phyloP scores from a whole-genome alignment of 2,329 filamentous ascomycete species.

The Pseudophaeomoniella oleicola region DNA sequence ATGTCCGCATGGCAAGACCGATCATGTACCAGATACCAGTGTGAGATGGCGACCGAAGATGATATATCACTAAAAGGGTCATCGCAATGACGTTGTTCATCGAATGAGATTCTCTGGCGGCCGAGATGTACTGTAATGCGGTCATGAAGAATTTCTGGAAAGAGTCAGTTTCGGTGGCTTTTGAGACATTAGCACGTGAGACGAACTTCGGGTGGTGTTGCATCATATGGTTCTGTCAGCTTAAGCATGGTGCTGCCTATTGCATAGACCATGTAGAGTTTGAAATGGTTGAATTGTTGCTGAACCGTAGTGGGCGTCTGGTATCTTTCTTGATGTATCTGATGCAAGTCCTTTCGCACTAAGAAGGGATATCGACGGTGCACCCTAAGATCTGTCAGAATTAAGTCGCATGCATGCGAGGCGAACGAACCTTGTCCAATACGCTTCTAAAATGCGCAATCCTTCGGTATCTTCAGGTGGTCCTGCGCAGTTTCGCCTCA shows the following conservation, averaged over 20 bases:
- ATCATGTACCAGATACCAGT: slow-evolving; percentile 41
- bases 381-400: slow-evolving; percentile 12
- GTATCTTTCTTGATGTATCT: slow-evolving; percentile 26
- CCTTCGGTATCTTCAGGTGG: slow-evolving; percentile 33
- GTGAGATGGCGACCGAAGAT: slow-evolving; percentile 34
- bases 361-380: slow-evolving; percentile 37
- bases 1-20: slow-evolving; percentile 37
- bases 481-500: slow-evolving; percentile 27
- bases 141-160: slow-evolving; percentile 32
- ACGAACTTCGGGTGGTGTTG: slow-evolving; percentile 26
- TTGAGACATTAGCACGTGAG: neutral
- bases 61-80: slow-evolving; percentile 35
- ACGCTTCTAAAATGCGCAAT: slow-evolving; percentile 27
- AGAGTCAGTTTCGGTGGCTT: slow-evolving; percentile 2
- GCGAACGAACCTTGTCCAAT: slow-evolving; percentile 21
- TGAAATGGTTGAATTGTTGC: slow-evolving; percentile 34
- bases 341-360: slow-evolving; percentile 29
- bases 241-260: slow-evolving; percentile 36
- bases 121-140: slow-evolving; percentile 33
- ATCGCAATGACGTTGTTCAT: slow-evolving; percentile 39
- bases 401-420: neutral
- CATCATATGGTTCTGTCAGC: slow-evolving; percentile 30
- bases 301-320: slow-evolving; percentile 21
- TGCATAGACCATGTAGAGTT: slow-evolving; percentile 37
- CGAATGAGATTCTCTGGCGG: slow-evolving; percentile 33